Evolutionary conservation across 805 yeast genomes (phyloP).

Genomic region (Myxozyma mucilagina): DNA sequence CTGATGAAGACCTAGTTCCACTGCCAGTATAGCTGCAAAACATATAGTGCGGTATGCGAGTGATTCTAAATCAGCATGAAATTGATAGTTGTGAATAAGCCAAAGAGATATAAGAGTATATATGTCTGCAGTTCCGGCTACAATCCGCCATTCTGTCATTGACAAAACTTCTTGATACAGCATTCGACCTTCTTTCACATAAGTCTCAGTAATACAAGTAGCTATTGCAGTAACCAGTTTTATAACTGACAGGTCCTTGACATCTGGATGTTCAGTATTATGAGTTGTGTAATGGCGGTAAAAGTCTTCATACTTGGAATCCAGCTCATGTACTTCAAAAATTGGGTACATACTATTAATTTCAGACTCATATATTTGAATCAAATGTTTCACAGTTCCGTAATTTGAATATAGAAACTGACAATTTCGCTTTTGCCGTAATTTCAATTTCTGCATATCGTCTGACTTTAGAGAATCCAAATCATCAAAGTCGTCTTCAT

Average conservation of each 20-base stretch:
- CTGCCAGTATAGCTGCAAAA: slow-evolving; percentile 29
- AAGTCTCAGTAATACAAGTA: slow-evolving; percentile 20
- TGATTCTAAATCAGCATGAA: slow-evolving; percentile 34
- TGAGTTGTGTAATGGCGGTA: not conserved
- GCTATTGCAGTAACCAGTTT: slow-evolving; percentile 33
- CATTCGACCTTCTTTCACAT: slow-evolving; percentile 22
- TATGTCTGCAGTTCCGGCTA: slow-evolving; percentile 28
- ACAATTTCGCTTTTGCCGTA: not conserved
- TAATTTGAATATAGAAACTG: slow-evolving; percentile 14
- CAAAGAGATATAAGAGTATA: slow-evolving; percentile 22
- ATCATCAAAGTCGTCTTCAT: slow-evolving; percentile 5
- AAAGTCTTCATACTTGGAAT: slow-evolving; percentile 27
- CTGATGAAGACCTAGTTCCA: slow-evolving; percentile 35
- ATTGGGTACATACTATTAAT: slow-evolving; percentile 36
- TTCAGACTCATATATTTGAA: slow-evolving; percentile 33
- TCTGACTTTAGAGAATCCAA: slow-evolving; percentile 4
- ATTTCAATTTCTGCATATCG: not conserved
- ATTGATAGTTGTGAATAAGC: slow-evolving; percentile 35
- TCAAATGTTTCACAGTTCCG: slow-evolving; percentile 18
- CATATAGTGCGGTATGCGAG: slow-evolving; percentile 34
- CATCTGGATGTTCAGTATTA: not conserved
- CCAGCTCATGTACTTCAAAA: slow-evolving; percentile 31
- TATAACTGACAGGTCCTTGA: slow-evolving; percentile 16
- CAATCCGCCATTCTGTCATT: slow-evolving; percentile 18
- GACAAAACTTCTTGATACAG: slow-evolving; percentile 31